Evolutionary conservation across 345 rosid genomes (phyloP).

Genomic region (Salix dunnii): DNA sequence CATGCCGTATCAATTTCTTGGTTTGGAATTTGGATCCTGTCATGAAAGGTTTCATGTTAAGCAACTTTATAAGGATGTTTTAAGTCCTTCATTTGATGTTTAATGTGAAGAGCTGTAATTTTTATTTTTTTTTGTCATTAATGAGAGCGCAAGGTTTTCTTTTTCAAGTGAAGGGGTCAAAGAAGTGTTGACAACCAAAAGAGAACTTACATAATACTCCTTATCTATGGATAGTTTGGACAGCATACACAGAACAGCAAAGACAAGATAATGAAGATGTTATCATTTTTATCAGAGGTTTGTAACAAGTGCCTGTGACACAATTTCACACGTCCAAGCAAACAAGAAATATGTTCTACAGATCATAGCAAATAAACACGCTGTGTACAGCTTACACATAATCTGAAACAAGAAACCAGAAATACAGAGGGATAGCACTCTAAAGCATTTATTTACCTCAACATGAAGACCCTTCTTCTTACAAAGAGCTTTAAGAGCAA

Average conservation of each 20-base stretch:
- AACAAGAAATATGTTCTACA: not conserved
- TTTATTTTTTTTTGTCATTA: not conserved
- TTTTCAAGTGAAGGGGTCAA: too few species aligned
- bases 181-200: too few species aligned
- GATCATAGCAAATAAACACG: not conserved
- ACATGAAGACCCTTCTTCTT: slow-evolving; percentile 78
- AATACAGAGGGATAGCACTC: not conserved
- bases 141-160: not conserved
- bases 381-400: not conserved
- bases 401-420: not conserved
- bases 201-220: too few species aligned
- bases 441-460: slow-evolving; percentile 47
- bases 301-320: not conserved
- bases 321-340: not conserved
- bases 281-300: not conserved
- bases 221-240: not conserved
- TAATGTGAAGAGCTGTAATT: not conserved
- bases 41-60: not conserved
- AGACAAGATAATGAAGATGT: not conserved
- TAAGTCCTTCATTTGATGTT: not conserved
- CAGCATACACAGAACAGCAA: not conserved
- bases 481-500: slow-evolving; percentile 82
- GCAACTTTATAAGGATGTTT: not conserved
- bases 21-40: not conserved
- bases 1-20: not conserved